Evolutionary conservation across 805 yeast species (phyloP), one percentile per base, ranked within the genome.

Genomic region (Nakazawaea wickerhamii): DNA sequence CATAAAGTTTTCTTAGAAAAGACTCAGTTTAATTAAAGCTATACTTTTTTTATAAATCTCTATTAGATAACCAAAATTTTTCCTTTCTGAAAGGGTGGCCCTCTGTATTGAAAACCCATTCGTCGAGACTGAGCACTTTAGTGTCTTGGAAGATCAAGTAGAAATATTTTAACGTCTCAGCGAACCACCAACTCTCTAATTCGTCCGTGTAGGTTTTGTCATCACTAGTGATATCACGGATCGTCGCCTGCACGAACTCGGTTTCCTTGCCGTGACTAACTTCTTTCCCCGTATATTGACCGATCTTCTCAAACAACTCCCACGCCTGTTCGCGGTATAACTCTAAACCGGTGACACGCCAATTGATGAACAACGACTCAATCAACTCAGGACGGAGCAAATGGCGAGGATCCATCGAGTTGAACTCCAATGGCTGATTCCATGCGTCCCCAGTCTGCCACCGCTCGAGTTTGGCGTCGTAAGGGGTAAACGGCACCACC

Each of bases 371-470:
- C 4, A 81, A 65, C 0, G 84, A 74, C 53, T 80, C 84, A 35
- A 80, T 69, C 15, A 79, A 71, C 52, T 79, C 81, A 0, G 86
- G 82, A 18, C 83, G 65, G 18, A 80, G 57, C n/a, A 74, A 56
- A 46, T 66, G 75, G 35, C 62, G 45, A 2, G 70, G 56, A 17
- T 58, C 61, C 42, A 59, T 48, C 4, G 55, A 51, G 46, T 64
- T 61, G 30, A 65, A 41, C 19, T 41, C 44, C 19, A 41, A 22
- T 10, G 48, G 48, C 23, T 41, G 45, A 25, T 45, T 34, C 14
- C 22, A 5, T 6, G 40, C 22, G 5, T 36, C 22, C 4, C 45
- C 48, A 1, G 37, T 38, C 11, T 31, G 41, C 48, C 48, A 45
- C 4, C 10, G 21, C n/a, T 26, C 26, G 3, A 10, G 30, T 2